Percentiles rank a stretch among this genome's conserved stretches.
Evolutionary conservation across 805 yeast genomes (phyloP).

Genomic region (Schwanniomyces occidentalis): DNA sequence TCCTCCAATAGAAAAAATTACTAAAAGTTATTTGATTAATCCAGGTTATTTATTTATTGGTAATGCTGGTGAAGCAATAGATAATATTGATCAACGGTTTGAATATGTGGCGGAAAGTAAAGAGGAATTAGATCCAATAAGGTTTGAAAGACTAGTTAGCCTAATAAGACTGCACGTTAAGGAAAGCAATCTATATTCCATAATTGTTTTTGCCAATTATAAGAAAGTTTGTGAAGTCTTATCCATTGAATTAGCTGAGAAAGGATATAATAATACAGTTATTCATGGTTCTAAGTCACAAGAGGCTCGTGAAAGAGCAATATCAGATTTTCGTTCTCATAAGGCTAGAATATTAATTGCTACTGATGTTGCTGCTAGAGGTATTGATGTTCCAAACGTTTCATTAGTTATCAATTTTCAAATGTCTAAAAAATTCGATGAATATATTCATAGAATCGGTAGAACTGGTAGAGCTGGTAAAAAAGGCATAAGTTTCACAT

Average conservation of each 20-base stretch:
- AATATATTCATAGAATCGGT: constrained; percentile 90
- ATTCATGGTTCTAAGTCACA: constrained; percentile 90
- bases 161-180: constrained; percentile 47
- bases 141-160: constrained; percentile 43
- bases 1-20: constrained; percentile 63
- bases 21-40: constrained; percentile 56
- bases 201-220: constrained; percentile 80
- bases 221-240: constrained; percentile 72
- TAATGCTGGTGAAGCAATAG: constrained; percentile 61
- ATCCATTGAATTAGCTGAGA: constrained; percentile 45
- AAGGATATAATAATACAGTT: constrained; percentile 51
- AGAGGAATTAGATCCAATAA: constrained; percentile 27
- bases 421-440: constrained; percentile 75
- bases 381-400: constrained; percentile 88
- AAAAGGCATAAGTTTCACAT: constrained; percentile 73
- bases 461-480: constrained; percentile 96
- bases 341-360: constrained; percentile 71
- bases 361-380: constrained; percentile 95
- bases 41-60: constrained; percentile 74
- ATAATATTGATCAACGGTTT: constrained; percentile 69
- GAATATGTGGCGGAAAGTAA: constrained; percentile 34
- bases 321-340: constrained; percentile 57
- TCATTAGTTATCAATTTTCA: constrained; percentile 85
- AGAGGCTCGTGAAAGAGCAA: constrained; percentile 78
- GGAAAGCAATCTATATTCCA: constrained; percentile 23